Conservation (phyloP, 2,329 filamentous ascomycete genomes). For the Coniochaeta sp. region DNA sequence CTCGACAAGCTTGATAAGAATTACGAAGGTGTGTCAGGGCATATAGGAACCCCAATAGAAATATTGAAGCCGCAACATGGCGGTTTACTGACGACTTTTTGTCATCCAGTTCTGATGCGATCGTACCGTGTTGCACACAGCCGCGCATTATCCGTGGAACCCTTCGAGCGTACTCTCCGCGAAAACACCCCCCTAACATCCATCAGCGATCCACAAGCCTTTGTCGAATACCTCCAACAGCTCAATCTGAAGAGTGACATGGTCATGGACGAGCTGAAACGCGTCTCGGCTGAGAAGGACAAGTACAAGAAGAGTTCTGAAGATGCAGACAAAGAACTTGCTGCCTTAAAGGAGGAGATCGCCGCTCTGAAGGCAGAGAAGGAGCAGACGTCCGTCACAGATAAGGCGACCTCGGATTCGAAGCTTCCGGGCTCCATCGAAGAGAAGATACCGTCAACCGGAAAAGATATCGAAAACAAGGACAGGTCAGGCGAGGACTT, state of each 20-base stretch:
- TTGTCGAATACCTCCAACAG: constrained; percentile 87
- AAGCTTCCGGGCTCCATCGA: constrained; percentile 6
- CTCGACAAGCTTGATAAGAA: constrained; percentile 85
- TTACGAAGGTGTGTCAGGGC: constrained; percentile 65
- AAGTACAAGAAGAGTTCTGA: constrained; percentile 68
- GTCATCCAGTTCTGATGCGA: constrained; percentile 64
- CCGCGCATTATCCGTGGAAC: constrained; percentile 78
- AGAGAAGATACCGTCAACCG: constrained; percentile 17
- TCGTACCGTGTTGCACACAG: constrained; percentile 90
- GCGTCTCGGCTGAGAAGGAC: constrained; percentile 75
- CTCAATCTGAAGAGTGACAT: constrained; percentile 81
- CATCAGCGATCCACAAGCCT: constrained; percentile 74
- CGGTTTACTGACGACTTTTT: not conserved
- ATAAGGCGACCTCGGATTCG: constrained; percentile 12
- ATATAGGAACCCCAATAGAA: no score
- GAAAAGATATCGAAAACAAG: constrained; percentile 20
- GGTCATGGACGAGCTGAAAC: constrained; percentile 88
- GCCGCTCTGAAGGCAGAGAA: constrained; percentile 22
- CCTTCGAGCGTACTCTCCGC: constrained; percentile 83
- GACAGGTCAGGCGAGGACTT: constrained; percentile 54
- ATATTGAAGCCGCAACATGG: not conserved
- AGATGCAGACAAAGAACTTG: constrained; percentile 59
- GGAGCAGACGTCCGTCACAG: constrained; percentile 13
- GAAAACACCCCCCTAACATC: constrained; percentile 89
- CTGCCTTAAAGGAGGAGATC: constrained; percentile 30